phyloP scores from a whole-genome alignment of 2,329 filamentous ascomycete genomes.

The Exophiala viscosa region DNA sequence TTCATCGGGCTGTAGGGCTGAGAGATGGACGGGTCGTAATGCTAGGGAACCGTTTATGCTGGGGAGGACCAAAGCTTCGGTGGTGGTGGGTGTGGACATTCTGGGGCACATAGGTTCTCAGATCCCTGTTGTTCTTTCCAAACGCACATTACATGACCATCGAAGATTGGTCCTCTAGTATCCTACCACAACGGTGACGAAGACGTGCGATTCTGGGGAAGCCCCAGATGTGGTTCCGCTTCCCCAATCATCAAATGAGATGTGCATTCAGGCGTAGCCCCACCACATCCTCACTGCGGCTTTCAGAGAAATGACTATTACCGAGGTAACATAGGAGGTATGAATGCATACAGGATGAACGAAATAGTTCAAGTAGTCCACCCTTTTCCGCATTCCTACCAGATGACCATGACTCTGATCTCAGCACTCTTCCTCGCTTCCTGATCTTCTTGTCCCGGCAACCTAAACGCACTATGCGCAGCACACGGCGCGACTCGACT shows the following conservation, averaged over 20 bases:
- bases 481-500: constrained; percentile 3
- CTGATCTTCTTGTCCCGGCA: constrained; percentile 3
- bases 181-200: no score
- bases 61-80: neutral
- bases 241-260: no score
- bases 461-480: constrained; percentile 10
- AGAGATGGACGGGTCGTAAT: neutral
- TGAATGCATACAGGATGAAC: neutral
- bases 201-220: no score
- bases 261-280: no score
- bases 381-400: constrained; percentile 2
- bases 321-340: no score
- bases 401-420: constrained; percentile 11
- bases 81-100: neutral
- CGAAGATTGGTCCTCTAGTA: no score
- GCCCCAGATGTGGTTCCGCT: no score
- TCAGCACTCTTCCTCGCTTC: constrained; percentile 4
- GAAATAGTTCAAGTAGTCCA: neutral
- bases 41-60: neutral
- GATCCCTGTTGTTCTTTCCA: no score
- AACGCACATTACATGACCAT: no score
- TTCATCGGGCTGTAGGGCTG: constrained; percentile 71
- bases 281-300: no score
- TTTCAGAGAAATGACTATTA: no score
- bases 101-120: neutral